A percentile compares a stretch with the other conserved stretches of the same genome.
Evolutionary conservation across 2,329 filamentous ascomycete genomes (phyloP).

Genomic region (Pyricularia sp.): DNA sequence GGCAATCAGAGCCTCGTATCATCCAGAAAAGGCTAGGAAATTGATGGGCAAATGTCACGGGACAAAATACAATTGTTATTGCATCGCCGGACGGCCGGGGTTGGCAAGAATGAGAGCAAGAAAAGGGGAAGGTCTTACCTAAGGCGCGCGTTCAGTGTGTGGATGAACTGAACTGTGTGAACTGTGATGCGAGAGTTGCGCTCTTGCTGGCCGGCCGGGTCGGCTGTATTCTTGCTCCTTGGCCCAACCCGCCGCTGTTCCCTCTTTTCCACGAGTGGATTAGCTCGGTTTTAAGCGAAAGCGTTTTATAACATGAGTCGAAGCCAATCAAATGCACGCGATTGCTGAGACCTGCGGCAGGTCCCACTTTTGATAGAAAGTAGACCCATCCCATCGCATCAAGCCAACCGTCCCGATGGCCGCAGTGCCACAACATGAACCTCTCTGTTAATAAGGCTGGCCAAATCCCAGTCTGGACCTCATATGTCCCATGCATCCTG

Average conservation of each 20-base stretch:
- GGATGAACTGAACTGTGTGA: conserved; percentile 9
- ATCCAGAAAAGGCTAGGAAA: conserved; percentile 13
- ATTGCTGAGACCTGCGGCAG: neutral
- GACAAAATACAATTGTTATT: conserved; percentile 14
- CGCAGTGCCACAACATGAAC: neutral
- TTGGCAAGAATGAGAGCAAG: conserved; percentile 17
- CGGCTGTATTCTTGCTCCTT: neutral
- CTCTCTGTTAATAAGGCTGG: neutral
- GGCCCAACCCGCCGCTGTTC: neutral
- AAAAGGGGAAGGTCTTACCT: conserved; percentile 22
- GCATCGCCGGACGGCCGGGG: conserved; percentile 13
- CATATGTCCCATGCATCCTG: neutral
- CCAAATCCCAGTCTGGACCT: neutral
- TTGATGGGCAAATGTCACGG: conserved; percentile 17
- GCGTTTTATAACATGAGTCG: neutral
- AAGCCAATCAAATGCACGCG: neutral
- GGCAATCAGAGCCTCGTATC: conserved; percentile 7
- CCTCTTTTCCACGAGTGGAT: neutral
- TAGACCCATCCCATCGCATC: neutral
- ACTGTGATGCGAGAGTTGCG: conserved; percentile 4
- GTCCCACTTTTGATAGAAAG: neutral
- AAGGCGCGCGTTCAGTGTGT: conserved; percentile 15
- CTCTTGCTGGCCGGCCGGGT: neutral
- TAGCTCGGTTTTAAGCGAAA: neutral
- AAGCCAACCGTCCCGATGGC: neutral